Evolutionary conservation across 2,329 filamentous ascomycete species (phyloP).

Genomic region (Sarocladium brachiariae): DNA sequence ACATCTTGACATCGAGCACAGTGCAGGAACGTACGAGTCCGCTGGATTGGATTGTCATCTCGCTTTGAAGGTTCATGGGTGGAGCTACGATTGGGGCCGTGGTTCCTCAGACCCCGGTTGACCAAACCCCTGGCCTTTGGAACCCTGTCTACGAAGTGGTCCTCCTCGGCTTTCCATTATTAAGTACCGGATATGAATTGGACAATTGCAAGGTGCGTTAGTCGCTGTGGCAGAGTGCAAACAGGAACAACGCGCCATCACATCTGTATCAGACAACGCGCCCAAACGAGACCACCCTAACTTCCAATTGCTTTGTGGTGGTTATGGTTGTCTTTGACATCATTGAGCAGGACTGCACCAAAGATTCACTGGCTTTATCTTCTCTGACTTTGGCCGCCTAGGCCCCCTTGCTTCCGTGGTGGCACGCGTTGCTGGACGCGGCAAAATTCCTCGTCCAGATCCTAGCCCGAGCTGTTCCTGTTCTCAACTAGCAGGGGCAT

Average conservation of each 20-base stretch:
- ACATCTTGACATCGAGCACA: background rate
- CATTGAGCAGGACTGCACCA: no score
- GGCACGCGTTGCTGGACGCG: constrained; percentile 6
- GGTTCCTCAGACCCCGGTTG: background rate
- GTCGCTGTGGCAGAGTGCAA: no score
- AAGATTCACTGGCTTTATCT: background rate
- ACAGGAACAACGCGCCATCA: no score
- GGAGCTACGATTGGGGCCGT: background rate
- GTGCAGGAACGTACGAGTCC: no score
- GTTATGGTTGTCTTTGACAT: no score
- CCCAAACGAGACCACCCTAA: no score
- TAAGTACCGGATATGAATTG: background rate
- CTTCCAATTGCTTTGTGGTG: no score
- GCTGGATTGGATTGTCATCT: constrained; percentile 9
- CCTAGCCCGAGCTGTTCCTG: background rate
- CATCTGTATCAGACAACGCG: background rate
- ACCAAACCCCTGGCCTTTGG: background rate
- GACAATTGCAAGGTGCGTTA: no score
- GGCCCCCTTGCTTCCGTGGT: constrained; percentile 5
- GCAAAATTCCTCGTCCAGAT: background rate
- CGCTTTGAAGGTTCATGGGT: background rate
- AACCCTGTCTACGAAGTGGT: background rate
- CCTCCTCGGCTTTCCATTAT: background rate
- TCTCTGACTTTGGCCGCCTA: background rate
- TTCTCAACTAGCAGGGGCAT: constrained; percentile 2